Percentiles rank a stretch among this genome's conserved stretches.
These are phyloP conservation scores for Cryptococcus sp. DNA, from an alignment of 1,284 basidiomycete genomes.

Conservation along the genomic window DNA sequence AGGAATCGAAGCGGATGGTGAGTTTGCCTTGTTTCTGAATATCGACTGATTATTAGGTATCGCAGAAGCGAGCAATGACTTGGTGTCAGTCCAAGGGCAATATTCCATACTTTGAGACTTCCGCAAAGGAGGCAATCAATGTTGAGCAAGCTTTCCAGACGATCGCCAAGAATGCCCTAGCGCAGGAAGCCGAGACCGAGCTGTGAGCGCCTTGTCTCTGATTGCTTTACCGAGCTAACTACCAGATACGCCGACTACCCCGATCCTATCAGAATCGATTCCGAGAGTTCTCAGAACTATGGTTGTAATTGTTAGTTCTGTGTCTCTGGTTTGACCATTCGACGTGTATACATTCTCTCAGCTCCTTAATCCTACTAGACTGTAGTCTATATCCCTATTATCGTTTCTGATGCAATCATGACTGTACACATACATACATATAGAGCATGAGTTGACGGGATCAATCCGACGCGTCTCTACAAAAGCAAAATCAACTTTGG, in stretches of 20 bases:
- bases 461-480: background rate
- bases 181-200: slow-evolving; percentile 95
- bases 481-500: background rate
- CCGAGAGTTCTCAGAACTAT: slow-evolving; percentile 84
- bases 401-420: background rate
- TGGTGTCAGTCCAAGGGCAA: slow-evolving; percentile 99
- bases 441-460: background rate
- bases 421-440: background rate
- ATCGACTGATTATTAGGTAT: slow-evolving; percentile 59
- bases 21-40: slow-evolving; percentile 24
- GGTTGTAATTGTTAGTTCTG: slow-evolving; percentile 75
- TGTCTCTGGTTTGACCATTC: background rate
- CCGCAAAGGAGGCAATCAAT: slow-evolving; percentile 99
- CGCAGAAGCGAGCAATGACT: slow-evolving; percentile 99
- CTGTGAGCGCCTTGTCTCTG: slow-evolving; percentile 57
- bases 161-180: slow-evolving; percentile 95
- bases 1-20: slow-evolving; percentile 97
- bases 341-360: background rate
- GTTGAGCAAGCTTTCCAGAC: slow-evolving; percentile 99
- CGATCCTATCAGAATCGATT: slow-evolving; percentile 96
- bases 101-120: slow-evolving; percentile 99
- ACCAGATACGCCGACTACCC: slow-evolving; percentile 94
- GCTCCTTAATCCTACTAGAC: background rate
- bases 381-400: background rate
- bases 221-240: background rate